phyloP scores from a whole-genome alignment of 108 stramenopile genomes.

The Mediolabrus comicus region DNA sequence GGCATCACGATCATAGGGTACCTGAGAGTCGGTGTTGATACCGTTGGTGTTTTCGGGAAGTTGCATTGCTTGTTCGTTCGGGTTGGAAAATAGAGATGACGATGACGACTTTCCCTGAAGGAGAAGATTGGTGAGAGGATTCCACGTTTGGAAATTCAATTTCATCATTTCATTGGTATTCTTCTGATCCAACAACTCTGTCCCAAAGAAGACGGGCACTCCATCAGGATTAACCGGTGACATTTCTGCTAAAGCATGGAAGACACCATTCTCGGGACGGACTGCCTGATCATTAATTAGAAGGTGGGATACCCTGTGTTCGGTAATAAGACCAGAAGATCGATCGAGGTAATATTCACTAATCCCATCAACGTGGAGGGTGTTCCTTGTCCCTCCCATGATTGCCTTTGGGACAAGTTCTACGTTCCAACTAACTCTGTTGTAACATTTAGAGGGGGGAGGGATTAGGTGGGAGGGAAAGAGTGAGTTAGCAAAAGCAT shows the following conservation, averaged over 20 bases:
- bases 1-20: constrained; percentile 40
- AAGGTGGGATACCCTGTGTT: constrained; percentile 74
- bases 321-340: constrained; percentile 61
- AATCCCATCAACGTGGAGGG: constrained; percentile 79
- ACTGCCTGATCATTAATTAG: constrained; percentile 69
- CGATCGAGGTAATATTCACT: constrained; percentile 74
- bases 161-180: not conserved
- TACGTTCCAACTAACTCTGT: constrained; percentile 77
- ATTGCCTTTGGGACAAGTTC: constrained; percentile 72
- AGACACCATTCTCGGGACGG: constrained; percentile 62
- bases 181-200: not conserved
- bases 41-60: not conserved
- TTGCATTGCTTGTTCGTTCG: constrained; percentile 12
- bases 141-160: constrained; percentile 29
- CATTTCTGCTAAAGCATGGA: constrained; percentile 54
- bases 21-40: not conserved
- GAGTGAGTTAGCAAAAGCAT: not conserved
- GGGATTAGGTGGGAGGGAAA: not conserved
- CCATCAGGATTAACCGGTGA: constrained; percentile 27
- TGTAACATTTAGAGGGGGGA: not conserved
- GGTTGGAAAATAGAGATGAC: constrained; percentile 27
- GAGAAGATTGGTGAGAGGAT: constrained; percentile 11
- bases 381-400: constrained; percentile 64
- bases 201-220: constrained; percentile 24
- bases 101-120: constrained; percentile 7